These are phyloP conservation scores for Polytolypa hystricis DNA, from an alignment of 2,329 filamentous ascomycete genomes.

Conservation along the genomic window DNA sequence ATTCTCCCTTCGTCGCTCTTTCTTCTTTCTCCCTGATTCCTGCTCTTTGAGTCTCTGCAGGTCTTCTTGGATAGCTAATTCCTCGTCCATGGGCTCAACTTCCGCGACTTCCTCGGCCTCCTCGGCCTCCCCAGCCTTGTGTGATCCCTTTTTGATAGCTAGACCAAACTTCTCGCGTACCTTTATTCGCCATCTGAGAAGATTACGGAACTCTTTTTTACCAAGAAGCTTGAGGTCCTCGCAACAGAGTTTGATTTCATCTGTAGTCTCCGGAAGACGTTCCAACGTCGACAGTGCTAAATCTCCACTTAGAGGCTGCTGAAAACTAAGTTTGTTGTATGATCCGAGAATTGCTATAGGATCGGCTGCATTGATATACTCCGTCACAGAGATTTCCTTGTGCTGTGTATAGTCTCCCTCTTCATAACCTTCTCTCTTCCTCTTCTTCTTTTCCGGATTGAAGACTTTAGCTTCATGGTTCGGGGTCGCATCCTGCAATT, in stretches of 20 bases:
- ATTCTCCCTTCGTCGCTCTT: constrained; percentile 76
- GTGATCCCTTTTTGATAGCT: constrained; percentile 54
- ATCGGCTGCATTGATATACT: constrained; percentile 88
- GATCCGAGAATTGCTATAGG: constrained; percentile 84
- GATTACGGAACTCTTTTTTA: constrained; percentile 82
- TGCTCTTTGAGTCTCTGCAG: constrained; percentile 72
- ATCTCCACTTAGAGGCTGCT: constrained; percentile 68
- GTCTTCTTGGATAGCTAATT: constrained; percentile 80
- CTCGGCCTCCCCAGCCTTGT: constrained; percentile 35
- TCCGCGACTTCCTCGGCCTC: constrained; percentile 65
- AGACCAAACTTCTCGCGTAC: constrained; percentile 88
- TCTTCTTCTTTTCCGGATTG: constrained; percentile 94
- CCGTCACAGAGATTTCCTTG: constrained; percentile 77
- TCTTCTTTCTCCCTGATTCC: constrained; percentile 64
- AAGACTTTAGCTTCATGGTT: constrained; percentile 98
- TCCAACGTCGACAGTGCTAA: constrained; percentile 77
- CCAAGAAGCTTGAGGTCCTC: constrained; percentile 80
- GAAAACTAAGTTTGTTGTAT: constrained; percentile 74
- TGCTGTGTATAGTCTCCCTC: constrained; percentile 90
- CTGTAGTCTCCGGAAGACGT: constrained; percentile 74
- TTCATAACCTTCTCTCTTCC: constrained; percentile 94
- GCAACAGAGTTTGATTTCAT: constrained; percentile 69
- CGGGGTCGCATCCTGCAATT: constrained; percentile 70
- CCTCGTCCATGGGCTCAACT: constrained; percentile 86
- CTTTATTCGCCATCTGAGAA: constrained; percentile 81